Evolutionary conservation across 2,329 filamentous ascomycete genomes (phyloP), one percentile per base, ranked within the genome.

Genomic region (Podosphaera fusca): DNA sequence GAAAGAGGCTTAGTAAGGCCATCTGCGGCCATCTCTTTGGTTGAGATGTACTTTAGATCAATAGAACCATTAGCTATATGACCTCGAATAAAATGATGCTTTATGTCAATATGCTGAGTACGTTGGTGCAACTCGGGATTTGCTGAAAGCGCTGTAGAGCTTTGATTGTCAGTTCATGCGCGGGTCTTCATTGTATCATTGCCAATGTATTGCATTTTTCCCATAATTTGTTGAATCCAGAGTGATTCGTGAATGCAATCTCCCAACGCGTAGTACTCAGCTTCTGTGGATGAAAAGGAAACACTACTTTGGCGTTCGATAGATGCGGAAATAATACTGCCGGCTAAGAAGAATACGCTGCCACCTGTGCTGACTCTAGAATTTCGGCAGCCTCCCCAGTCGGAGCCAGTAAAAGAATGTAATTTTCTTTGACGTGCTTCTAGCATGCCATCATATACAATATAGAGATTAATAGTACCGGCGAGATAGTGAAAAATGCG

Each of bases 1-100:
- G 50, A 52, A 38, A 54, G 51, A 30, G 51, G 51, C 34, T 54
- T 38, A 21, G 51, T 54, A 33, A 54, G 36, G n/a, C 51, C 51
- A 30, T 54, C 51, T 4, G 34, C 51, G 8, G 51, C 35, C 51
- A 54, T 54, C 14, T 54, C 10, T 29, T 54, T 54, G 21, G 4
- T 45, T 45, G 40, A 4, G 21, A 45, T 45, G 21, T 45, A 45
- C 21, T 45, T 45, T 10, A 45, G 40, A 45, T 45, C 40, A 45
- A 45, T n/a, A 12, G 4, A 45, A 4, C 40, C 4, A 45, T 45
- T 45, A 3, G 40, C 40, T 45, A 21, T 21, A 21, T 21, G 21
- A 21, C 21, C 21, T 21, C 21, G 21, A 21, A 21, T 21, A 21
- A 21, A 45, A 45, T 45, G 40, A n/a, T 45, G 40, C 40, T 45